Evolutionary conservation across 2,329 filamentous ascomycete genomes (phyloP), one percentile per base, ranked within the genome.

Genomic region (Pseudogymnoascus sp.): DNA sequence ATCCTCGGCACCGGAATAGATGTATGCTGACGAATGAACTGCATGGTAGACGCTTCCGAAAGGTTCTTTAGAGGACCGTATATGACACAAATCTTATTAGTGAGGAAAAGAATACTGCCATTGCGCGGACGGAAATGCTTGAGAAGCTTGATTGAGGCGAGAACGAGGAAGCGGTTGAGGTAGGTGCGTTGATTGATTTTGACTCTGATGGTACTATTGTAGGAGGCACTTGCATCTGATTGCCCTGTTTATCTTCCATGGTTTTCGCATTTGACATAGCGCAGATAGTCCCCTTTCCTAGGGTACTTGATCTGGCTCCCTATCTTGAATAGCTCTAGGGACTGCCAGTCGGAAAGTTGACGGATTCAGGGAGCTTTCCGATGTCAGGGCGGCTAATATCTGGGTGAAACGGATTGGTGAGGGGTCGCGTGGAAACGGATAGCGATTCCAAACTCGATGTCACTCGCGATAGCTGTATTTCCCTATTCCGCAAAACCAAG

Each of bases 1-100:
- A 77, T 71, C 65, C 72, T 76, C 5, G 75, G 75, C 5, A 77
- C 73, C 1, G 76, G 75, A 62, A 78, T 74, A 41, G 73, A 75
- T 14, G 76, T 78, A 64, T 78, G 51, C 51, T 73, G 64, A 11
- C 70, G 68, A 54, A 78, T 67, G 62, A 76, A 77, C 61, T 66
- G 69, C 70, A 79, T 73, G 16, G 74, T 71, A 31, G 67, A 67
- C 61, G 72, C 75, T 67, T 78, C 74, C 13, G 71, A 69, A 43
- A 75, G 66, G 65, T 73, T 66, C 28, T 70, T 61, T 1, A 25
- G 65, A 0, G 13, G 6, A n/a, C 74, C 71, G 4, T 71, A 74
- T 65, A 77, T 77, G 60, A 77, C 69, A 61, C 73, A 76, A 62
- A 73, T 37, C 11, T 48, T 61, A n/a, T 31, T 8, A 16, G 60